phyloP scores from a whole-genome alignment of 495 filamentous ascomycete species.

The Trichoderma virens region DNA sequence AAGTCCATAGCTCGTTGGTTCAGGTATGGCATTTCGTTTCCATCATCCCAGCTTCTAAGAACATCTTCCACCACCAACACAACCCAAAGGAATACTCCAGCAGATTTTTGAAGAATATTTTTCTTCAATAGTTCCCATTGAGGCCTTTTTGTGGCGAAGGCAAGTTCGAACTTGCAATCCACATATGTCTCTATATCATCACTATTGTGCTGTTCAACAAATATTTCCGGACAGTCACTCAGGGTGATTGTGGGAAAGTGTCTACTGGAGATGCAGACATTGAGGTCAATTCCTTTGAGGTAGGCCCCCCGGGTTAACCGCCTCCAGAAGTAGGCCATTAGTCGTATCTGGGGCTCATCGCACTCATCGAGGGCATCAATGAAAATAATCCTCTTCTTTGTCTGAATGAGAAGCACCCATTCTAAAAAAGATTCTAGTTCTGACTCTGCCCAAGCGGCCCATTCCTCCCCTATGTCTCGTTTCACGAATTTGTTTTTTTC shows the following conservation, averaged over 20 bases:
- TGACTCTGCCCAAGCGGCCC: background rate
- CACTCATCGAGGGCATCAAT: conserved; percentile 39
- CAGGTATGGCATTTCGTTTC: background rate
- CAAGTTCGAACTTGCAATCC: conserved; percentile 1
- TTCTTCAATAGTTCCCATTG: background rate
- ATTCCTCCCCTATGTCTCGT: background rate
- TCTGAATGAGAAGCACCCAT: conserved; percentile 5
- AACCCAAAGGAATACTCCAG: conserved; percentile 18
- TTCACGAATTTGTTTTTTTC: background rate
- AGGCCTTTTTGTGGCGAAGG: background rate
- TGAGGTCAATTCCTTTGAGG: background rate
- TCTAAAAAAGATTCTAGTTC: conserved; percentile 7
- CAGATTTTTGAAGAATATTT: conserved; percentile 11
- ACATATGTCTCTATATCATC: conserved; percentile 11
- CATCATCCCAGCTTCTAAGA: conserved; percentile 11
- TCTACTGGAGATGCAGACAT: conserved; percentile 9
- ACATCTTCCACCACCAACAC: conserved; percentile 16
- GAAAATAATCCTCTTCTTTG: conserved; percentile 20
- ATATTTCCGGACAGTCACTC: background rate
- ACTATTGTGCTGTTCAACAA: conserved; percentile 8
- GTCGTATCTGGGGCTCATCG: conserved; percentile 10
- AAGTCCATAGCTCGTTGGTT: background rate
- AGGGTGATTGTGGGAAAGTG: conserved; percentile 1
- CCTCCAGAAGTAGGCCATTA: conserved; percentile 3
- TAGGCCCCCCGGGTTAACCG: background rate